Conservation (phyloP, 2,329 filamentous ascomycete species). For the Aureobasidium sp. region DNA sequence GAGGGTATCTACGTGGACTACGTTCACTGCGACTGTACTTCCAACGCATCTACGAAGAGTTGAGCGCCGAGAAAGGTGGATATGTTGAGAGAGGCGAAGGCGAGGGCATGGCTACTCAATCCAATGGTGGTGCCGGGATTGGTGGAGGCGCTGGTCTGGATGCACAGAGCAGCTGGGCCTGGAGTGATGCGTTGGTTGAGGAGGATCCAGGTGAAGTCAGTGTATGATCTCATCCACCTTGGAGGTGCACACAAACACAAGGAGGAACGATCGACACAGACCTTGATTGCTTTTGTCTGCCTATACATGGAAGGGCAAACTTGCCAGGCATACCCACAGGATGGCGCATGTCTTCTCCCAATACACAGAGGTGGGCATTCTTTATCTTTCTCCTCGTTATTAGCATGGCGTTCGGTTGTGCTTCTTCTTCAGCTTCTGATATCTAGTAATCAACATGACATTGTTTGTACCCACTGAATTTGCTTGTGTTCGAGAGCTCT, state of each 20-base stretch:
- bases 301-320: neutral
- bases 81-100: conserved; percentile 27
- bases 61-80: conserved; percentile 30
- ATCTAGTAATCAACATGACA: neutral
- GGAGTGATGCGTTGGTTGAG: conserved; percentile 8
- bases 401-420: conserved; percentile 10
- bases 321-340: neutral
- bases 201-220: conserved; percentile 17
- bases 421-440: neutral
- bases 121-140: neutral
- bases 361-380: neutral
- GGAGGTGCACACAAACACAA: neutral
- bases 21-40: conserved; percentile 77
- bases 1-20: conserved; percentile 81
- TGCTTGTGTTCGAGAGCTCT: neutral
- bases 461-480: neutral
- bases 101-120: conserved; percentile 27
- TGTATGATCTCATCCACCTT: neutral
- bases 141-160: conserved; percentile 4
- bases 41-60: conserved; percentile 74
- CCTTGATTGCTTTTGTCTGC: neutral
- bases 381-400: conserved; percentile 8
- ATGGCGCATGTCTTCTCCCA: neutral
- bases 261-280: neutral
- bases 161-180: neutral